Conservation (phyloP, 2,329 filamentous ascomycete species). For the Epichloe typhina region DNA sequence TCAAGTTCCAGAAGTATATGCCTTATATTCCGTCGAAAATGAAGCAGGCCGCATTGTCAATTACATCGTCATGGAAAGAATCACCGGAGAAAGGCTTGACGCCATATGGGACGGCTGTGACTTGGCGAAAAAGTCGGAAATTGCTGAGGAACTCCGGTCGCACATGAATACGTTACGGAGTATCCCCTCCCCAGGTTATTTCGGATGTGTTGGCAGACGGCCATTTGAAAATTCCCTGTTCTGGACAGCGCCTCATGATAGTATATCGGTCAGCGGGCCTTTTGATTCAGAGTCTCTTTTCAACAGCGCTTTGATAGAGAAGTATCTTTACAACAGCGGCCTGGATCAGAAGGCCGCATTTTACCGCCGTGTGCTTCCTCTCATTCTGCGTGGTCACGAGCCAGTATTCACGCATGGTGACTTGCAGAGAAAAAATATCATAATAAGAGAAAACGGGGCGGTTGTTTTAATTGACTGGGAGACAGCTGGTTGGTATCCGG, state of each 20-base stretch:
- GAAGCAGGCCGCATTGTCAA: no score
- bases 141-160: no score
- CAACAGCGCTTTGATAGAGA: neutral
- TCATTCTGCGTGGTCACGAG: neutral
- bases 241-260: neutral
- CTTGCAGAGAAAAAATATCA: slow-evolving; percentile 3
- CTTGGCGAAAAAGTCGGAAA: no score
- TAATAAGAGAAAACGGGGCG: neutral
- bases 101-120: no score
- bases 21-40: no score
- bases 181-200: no score
- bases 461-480: slow-evolving; percentile 1
- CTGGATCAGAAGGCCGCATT: neutral
- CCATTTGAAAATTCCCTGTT: neutral
- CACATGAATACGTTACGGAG: no score
- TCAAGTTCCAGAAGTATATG: no score
- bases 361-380: slow-evolving; percentile 22
- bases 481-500: neutral
- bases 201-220: neutral
- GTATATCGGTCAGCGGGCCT: neutral
- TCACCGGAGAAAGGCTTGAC: no score
- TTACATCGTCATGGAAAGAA: no score
- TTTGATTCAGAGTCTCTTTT: neutral
- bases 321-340: neutral
- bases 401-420: slow-evolving; percentile 2